Percentiles rank a stretch among this genome's conserved stretches.
Conservation (phyloP, 352 stramenopile genomes). For the Pythium sukuiense region DNA sequence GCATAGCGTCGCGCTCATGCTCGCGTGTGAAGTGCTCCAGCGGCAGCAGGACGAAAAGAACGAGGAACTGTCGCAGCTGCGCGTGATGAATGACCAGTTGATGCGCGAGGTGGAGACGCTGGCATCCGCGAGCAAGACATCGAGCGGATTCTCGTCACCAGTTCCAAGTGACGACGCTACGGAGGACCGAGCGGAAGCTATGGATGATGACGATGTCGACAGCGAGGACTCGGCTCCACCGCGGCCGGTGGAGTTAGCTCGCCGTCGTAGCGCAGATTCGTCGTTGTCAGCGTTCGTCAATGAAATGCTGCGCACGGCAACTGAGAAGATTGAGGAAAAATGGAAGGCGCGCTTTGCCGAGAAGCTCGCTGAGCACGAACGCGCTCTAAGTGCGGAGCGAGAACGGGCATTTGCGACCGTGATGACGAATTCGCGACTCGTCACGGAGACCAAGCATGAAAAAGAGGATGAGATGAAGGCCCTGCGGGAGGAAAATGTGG, state of each 20-base stretch:
- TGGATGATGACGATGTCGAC: not conserved
- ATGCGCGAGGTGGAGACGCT: slow-evolving; percentile 24
- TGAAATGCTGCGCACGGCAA: slow-evolving; percentile 70
- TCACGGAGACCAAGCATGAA: slow-evolving; percentile 72
- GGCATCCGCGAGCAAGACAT: slow-evolving; percentile 7
- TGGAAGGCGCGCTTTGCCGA: slow-evolving; percentile 76
- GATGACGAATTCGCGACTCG: slow-evolving; percentile 61
- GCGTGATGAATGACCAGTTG: slow-evolving; percentile 25
- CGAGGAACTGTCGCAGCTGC: slow-evolving; percentile 19
- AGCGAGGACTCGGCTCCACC: not conserved
- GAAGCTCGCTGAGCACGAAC: slow-evolving; percentile 65
- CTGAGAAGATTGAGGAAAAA: slow-evolving; percentile 82
- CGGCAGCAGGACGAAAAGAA: slow-evolving; percentile 24
- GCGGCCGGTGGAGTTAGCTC: not conserved
- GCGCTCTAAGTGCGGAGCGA: slow-evolving; percentile 61
- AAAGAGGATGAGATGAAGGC: slow-evolving; percentile 77
- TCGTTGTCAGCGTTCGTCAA: slow-evolving; percentile 74
- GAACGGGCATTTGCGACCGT: slow-evolving; percentile 64
- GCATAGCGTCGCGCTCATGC: slow-evolving; percentile 28
- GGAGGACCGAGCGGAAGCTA: slow-evolving; percentile 1
- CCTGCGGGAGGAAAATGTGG: slow-evolving; percentile 64
- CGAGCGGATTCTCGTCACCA: slow-evolving; percentile 9
- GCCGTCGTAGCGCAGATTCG: slow-evolving; percentile 39
- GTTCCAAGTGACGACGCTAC: not conserved
- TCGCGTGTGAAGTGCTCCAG: slow-evolving; percentile 32